Conservation (phyloP, 2,329 filamentous ascomycete species). For the Pseudogymnoascus sp. region DNA sequence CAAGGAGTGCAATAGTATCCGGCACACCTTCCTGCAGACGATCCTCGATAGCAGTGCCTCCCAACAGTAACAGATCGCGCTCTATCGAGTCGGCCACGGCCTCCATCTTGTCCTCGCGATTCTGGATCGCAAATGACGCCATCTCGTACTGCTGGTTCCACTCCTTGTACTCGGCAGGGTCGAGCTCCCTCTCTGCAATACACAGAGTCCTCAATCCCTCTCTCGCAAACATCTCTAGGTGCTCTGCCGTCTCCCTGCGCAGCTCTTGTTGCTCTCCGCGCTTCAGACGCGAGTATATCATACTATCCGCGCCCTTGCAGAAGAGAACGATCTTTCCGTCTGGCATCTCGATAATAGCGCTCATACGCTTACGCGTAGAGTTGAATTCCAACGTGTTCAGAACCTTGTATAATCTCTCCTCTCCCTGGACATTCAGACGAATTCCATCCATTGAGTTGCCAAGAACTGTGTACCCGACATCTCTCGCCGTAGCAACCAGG, state of each 20-base stretch:
- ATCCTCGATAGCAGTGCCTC: conserved; percentile 96
- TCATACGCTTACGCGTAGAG: conserved; percentile 94
- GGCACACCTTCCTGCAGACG: conserved; percentile 93
- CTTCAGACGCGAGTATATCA: conserved; percentile 88
- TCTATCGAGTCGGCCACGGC: conserved; percentile 84
- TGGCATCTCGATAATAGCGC: conserved; percentile 90
- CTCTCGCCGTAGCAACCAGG: conserved; percentile 87
- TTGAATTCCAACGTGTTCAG: conserved; percentile 97
- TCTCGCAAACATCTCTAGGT: conserved; percentile 94
- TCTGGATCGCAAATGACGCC: conserved; percentile 71
- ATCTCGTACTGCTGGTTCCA: conserved; percentile 86
- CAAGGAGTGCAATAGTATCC: conserved; percentile 86
- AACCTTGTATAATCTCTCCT: conserved; percentile 76
- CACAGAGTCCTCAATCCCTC: conserved; percentile 93
- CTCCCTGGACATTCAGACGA: conserved; percentile 75
- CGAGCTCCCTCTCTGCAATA: conserved; percentile 74
- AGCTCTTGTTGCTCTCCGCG: conserved; percentile 80
- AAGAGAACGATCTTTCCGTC: conserved; percentile 82
- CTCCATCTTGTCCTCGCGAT: conserved; percentile 90
- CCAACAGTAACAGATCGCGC: conserved; percentile 76
- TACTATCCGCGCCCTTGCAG: conserved; percentile 95
- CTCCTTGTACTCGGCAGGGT: conserved; percentile 70
- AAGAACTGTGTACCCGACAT: conserved; percentile 90
- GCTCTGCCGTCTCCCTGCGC: conserved; percentile 75
- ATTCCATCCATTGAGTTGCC: conserved; percentile 74